Evolutionary conservation across 257 asterid genomes (phyloP).

Genomic region (Thymus mandschuricus): DNA sequence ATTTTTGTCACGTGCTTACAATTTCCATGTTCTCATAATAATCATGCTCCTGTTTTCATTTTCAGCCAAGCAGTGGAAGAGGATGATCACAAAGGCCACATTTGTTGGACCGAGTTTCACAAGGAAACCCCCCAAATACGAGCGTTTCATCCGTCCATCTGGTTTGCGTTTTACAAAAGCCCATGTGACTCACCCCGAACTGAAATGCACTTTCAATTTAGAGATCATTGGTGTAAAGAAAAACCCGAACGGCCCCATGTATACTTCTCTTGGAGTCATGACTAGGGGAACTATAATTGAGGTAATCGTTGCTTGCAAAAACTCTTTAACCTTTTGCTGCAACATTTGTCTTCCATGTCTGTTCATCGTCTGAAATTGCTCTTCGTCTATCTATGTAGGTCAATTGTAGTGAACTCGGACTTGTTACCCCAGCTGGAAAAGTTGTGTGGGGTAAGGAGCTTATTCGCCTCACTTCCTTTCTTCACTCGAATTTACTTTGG

Average conservation of each 20-base stretch:
- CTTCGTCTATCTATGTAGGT: constrained; percentile 53
- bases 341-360: background rate
- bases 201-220: constrained; percentile 84
- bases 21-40: background rate
- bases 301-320: constrained; percentile 43
- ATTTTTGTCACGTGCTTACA: background rate
- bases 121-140: constrained; percentile 96
- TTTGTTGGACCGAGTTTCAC: constrained; percentile 93
- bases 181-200: constrained; percentile 97
- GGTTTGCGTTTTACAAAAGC: constrained; percentile 95
- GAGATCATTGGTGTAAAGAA: constrained; percentile 97
- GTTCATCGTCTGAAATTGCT: background rate
- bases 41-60: constrained; percentile 11
- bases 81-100: constrained; percentile 97
- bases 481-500: background rate
- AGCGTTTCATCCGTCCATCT: constrained; percentile 89
- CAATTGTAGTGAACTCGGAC: constrained; percentile 91
- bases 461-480: background rate
- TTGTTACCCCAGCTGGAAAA: constrained; percentile 97
- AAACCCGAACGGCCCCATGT: constrained; percentile 95
- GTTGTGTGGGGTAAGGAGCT: constrained; percentile 90
- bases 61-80: constrained; percentile 99
- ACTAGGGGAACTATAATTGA: constrained; percentile 91
- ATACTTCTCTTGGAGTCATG: constrained; percentile 90
- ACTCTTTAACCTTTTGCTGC: constrained; percentile 40